Base-by-base conservation (phyloP, 176 grass and related monocot species). In the Microstegium vimineum region DNA sequence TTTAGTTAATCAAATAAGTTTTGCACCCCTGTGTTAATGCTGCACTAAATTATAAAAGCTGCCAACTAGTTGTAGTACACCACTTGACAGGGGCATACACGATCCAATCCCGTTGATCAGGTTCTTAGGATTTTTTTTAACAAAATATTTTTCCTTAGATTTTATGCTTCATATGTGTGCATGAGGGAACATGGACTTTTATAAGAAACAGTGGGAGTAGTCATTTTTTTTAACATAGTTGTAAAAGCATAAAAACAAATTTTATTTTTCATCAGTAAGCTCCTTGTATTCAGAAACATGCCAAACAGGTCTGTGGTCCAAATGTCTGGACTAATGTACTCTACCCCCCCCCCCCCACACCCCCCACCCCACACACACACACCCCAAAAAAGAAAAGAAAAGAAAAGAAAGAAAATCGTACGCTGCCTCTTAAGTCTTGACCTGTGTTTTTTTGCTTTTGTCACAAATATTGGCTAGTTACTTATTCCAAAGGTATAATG, bases 401-500 rank as follows among this genome's bases (percentile, higher is more conserved):
- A 10, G 30, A n/a, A n/a, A n/a, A n/a, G n/a, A 40, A 63, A 13
- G 6, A 37, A 41, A 17, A 32, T 20, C 26, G 17, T 35, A 74
- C 8, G 23, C 43, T 70, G 6, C 62, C 32, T 70, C 62, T 43
- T 59, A 74, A 87, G 77, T 57, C 8, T 79, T 85, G 47, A 26
- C 22, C 66, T 86, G 64, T 69, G 41, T 77, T 88, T n/a, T n/a
- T n/a, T 56, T 57, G 67, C 28, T 45, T 40, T 18, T n/a, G 20
- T 33, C 79, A 31, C 56, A 81, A 72, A 30, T 45, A 59, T 57
- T 65, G 33, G 4, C 35, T 69, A 32, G 30, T 73, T 82, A 62
- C n/a, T 42, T 73, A 33, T 77, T 82, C 40, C 17, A 81, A 66
- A 75, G 70, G 12, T 85, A 22, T 90, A 78, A 84, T 66, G 31